phyloP scores from a whole-genome alignment of 768 basidiomycete species.

The Rhodotorula graminis region DNA sequence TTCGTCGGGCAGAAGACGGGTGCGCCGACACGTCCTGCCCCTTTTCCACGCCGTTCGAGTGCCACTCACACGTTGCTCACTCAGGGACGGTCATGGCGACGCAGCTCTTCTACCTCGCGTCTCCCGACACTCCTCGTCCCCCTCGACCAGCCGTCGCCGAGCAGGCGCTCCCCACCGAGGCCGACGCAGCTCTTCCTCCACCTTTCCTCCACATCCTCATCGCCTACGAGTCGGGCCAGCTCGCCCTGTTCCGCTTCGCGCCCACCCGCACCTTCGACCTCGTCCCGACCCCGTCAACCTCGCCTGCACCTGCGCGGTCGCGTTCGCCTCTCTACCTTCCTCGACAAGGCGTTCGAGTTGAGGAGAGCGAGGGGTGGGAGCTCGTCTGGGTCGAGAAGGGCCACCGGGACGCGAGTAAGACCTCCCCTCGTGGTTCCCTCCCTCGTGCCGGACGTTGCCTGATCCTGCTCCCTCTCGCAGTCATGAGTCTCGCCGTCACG shows the following conservation, averaged over 20 bases:
- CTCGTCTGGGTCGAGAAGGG: constrained; percentile 45
- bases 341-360: not conserved
- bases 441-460: not conserved
- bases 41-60: constrained; percentile 5
- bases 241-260: constrained; percentile 55
- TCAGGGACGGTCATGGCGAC: constrained; percentile 85
- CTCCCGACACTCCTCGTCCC: not conserved
- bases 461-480: constrained; percentile 7
- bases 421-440: no score
- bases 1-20: constrained; percentile 55
- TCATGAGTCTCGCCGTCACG: constrained; percentile 40
- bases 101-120: constrained; percentile 54
- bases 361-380: constrained; percentile 45
- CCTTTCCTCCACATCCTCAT: constrained; percentile 58
- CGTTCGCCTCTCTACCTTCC: not conserved
- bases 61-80: not conserved
- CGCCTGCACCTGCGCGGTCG: not conserved
- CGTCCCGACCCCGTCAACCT: not conserved
- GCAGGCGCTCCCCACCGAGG: no score
- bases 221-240: constrained; percentile 82
- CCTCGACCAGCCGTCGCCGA: not conserved
- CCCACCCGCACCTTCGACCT: not conserved
- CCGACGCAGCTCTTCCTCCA: not conserved
- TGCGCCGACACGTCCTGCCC: constrained; percentile 31
- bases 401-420: constrained; percentile 50